Conservation (phyloP, 169 alveolate species). For the Plasmodium sp. region DNA sequence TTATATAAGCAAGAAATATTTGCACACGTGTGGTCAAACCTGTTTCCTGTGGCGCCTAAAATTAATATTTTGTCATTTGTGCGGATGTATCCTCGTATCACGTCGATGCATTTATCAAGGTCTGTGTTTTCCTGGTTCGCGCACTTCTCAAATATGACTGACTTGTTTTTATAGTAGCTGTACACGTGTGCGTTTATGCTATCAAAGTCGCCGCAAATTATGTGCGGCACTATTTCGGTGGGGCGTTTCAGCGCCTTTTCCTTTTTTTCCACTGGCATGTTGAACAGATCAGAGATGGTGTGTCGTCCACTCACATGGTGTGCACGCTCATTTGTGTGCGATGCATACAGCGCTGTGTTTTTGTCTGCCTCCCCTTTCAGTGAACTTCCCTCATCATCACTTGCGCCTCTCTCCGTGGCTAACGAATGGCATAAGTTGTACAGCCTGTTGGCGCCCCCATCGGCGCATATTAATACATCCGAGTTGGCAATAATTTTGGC, state of each 20-base stretch:
- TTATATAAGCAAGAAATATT: constrained; percentile 50
- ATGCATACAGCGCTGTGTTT: neutral
- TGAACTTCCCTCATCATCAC: neutral
- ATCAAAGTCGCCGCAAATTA: constrained; percentile 74
- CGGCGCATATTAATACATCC: constrained; percentile 68
- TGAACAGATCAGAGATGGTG: neutral
- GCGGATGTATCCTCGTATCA: constrained; percentile 14
- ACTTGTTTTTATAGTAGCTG: constrained; percentile 32
- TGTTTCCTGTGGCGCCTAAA: constrained; percentile 73
- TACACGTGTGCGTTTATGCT: constrained; percentile 54
- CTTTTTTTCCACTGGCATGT: neutral
- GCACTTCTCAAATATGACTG: constrained; percentile 54
- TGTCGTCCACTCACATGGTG: neutral
- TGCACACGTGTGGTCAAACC: constrained; percentile 76
- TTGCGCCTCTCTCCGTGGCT: neutral
- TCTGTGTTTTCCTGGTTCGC: constrained; percentile 29
- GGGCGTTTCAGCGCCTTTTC: neutral
- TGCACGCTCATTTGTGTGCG: neutral
- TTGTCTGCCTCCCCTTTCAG: neutral
- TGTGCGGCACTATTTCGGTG: constrained; percentile 29
- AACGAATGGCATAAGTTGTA: constrained; percentile 12
- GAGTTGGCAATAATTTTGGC: constrained; percentile 32
- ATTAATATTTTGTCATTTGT: constrained; percentile 45
- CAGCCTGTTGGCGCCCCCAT: constrained; percentile 72
- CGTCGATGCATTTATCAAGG: constrained; percentile 65